Evolutionary conservation across 495 filamentous ascomycete species (phyloP).

Genomic region (Arthonia radiata): DNA sequence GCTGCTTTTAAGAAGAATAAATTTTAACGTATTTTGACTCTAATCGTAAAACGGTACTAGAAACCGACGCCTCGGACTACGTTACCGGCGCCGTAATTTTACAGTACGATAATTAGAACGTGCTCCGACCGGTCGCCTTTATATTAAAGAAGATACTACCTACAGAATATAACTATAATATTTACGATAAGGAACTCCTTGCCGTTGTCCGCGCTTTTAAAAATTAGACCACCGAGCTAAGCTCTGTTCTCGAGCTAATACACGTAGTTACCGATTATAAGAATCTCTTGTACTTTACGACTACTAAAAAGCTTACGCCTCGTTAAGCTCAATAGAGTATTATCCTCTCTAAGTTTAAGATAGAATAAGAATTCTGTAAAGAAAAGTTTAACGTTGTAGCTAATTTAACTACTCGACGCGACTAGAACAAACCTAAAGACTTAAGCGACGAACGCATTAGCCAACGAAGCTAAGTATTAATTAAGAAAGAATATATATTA

Average conservation of each 20-base stretch:
- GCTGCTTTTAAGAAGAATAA: not conserved
- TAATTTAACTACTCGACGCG: not conserved
- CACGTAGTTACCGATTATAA: not conserved
- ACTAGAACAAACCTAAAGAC: not conserved
- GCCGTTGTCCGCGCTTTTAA: not conserved
- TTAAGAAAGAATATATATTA: not conserved
- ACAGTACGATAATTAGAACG: not conserved
- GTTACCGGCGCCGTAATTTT: not conserved
- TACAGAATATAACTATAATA: not conserved
- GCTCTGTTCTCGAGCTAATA: not conserved
- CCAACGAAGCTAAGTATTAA: not conserved
- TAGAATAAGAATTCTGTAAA: not conserved
- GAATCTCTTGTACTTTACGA: not conserved
- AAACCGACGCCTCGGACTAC: not conserved
- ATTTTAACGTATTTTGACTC: not conserved
- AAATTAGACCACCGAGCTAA: not conserved
- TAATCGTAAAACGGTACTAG: not conserved
- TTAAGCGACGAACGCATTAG: not conserved
- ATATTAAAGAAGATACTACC: not conserved
- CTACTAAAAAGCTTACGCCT: not conserved
- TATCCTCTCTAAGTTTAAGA: not conserved
- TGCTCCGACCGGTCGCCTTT: not conserved
- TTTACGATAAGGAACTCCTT: not conserved
- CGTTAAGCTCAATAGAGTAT: not conserved
- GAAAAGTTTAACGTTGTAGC: not conserved